Conservation (phyloP, 768 basidiomycete species). For the Xanthoconium stramineum region DNA sequence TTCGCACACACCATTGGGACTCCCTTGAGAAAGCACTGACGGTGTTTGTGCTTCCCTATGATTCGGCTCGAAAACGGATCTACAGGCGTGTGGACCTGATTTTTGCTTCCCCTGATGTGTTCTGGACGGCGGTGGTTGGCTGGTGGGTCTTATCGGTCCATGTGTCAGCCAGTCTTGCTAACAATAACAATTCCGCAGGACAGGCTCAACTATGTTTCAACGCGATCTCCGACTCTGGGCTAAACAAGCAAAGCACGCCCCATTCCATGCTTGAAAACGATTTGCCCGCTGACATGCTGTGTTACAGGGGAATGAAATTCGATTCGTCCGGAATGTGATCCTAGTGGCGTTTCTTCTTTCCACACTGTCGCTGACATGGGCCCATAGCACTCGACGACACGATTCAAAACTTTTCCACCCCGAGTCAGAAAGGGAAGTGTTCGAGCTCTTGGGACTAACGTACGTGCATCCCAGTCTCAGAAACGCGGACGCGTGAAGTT, state of each 20-base stretch:
- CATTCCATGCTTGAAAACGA: not conserved
- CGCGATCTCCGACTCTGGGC: slow-evolving; percentile 78
- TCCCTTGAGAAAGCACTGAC: slow-evolving; percentile 83
- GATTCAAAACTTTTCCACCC: slow-evolving; percentile 62
- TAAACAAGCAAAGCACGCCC: slow-evolving; percentile 52
- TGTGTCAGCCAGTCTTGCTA: not conserved
- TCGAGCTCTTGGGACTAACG: slow-evolving; percentile 63
- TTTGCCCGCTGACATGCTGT: not conserved
- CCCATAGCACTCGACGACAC: slow-evolving; percentile 46
- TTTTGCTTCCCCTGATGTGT: slow-evolving; percentile 69
- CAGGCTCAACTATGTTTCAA: slow-evolving; percentile 88
- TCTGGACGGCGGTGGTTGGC: slow-evolving; percentile 87
- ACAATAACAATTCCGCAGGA: slow-evolving; percentile 42
- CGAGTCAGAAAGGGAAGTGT: slow-evolving; percentile 68
- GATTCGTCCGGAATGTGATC: slow-evolving; percentile 78
- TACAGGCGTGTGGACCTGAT: slow-evolving; percentile 83
- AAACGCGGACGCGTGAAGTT: slow-evolving; percentile 60
- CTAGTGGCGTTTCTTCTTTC: not conserved
- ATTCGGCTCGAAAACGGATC: slow-evolving; percentile 34
- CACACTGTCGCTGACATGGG: not conserved
- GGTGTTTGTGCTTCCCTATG: slow-evolving; percentile 63
- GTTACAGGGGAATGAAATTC: slow-evolving; percentile 69
- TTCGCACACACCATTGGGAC: slow-evolving; percentile 65
- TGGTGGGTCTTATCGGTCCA: slow-evolving; percentile 49
- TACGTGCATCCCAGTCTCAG: slow-evolving; percentile 70